A percentile compares a stretch with the other conserved stretches of the same genome.
phyloP scores from a whole-genome alignment of 78 protist genomes.

The Dictyostelium firmibasis region DNA sequence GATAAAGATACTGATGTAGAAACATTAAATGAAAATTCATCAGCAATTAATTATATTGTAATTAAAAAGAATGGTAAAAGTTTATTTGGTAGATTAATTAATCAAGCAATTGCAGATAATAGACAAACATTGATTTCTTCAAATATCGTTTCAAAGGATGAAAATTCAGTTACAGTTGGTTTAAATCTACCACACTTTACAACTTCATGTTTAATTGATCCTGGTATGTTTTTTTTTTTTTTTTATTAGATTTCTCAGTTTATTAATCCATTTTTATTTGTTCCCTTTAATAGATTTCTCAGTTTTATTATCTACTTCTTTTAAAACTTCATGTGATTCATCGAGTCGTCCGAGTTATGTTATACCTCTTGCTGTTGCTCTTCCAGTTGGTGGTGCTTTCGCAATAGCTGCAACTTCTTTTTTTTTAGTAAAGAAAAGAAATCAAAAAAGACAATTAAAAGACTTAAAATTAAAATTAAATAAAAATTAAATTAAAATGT shows the following conservation, averaged over 20 bases:
- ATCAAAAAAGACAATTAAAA: not conserved
- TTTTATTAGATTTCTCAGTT: not conserved
- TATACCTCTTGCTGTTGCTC: not conserved
- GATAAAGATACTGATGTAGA: not conserved
- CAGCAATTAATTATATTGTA: not conserved
- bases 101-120: not conserved
- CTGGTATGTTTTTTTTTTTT: not conserved
- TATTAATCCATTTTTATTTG: too few species aligned
- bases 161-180: not conserved
- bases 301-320: not conserved
- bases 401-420: not conserved
- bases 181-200: not conserved
- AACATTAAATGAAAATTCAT: not conserved
- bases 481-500: not conserved
- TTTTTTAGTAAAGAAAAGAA: not conserved
- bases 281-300: not conserved
- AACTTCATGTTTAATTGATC: not conserved
- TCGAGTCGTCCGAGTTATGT: not conserved
- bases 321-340: not conserved
- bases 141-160: not conserved
- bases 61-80: not conserved
- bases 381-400: not conserved
- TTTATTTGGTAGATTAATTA: not conserved
- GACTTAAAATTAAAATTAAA: not conserved
- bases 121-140: not conserved